These are phyloP conservation scores for Parietaria judaica DNA, from an alignment of 306 rosid genomes.

Conservation along the genomic window DNA sequence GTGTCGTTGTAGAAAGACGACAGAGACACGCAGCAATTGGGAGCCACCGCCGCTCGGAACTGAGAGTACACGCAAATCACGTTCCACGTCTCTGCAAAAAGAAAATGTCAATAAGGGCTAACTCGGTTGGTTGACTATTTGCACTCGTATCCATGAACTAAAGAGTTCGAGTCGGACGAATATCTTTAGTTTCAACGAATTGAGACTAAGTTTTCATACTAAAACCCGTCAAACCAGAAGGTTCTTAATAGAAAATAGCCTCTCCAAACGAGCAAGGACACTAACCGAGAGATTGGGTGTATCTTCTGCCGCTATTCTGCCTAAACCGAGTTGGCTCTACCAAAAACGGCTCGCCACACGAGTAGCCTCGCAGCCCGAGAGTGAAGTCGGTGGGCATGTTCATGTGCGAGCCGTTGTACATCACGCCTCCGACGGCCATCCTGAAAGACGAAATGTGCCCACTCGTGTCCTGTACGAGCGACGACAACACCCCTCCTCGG, in stretches of 20 bases:
- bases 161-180: background rate
- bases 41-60: constrained; percentile 45
- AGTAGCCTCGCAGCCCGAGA: constrained; percentile 59
- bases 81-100: constrained; percentile 61
- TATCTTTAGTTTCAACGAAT: background rate
- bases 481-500: constrained; percentile 51
- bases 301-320: constrained; percentile 36
- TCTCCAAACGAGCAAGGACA: background rate
- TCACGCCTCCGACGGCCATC: constrained; percentile 35
- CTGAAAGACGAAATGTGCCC: constrained; percentile 34
- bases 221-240: too few relatives aligned
- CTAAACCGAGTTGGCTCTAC: constrained; percentile 43
- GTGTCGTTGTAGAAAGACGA: constrained; percentile 63
- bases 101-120: background rate
- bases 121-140: background rate
- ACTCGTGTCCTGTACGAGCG: constrained; percentile 47
- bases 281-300: constrained; percentile 60
- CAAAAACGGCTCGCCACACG: constrained; percentile 38
- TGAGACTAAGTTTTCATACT: background rate
- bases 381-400: constrained; percentile 46
- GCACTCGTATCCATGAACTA: background rate
- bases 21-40: constrained; percentile 72
- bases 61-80: constrained; percentile 68
- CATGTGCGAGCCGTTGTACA: background rate
- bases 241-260: too few relatives aligned